Conservation (phyloP, 2,329 filamentous ascomycete genomes). For the Pseudogymnoascus sp. region DNA sequence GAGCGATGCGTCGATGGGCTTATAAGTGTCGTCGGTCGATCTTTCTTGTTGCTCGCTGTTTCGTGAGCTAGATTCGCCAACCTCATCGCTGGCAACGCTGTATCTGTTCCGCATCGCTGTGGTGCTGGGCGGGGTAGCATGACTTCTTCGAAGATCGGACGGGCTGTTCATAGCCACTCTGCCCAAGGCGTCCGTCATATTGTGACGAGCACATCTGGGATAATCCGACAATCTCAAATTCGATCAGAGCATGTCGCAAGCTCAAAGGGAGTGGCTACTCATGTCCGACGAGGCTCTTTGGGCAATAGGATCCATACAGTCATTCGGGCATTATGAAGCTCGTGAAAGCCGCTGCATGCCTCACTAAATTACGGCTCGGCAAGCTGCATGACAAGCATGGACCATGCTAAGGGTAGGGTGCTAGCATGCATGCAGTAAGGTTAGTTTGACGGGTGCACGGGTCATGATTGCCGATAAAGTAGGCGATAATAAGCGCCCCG, state of each 20-base stretch:
- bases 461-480: background rate
- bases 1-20: background rate
- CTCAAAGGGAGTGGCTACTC: background rate
- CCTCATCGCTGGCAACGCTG: background rate
- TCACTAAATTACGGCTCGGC: conserved; percentile 1
- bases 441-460: conserved; percentile 4
- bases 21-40: background rate
- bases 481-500: background rate
- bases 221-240: background rate
- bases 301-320: background rate
- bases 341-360: background rate
- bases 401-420: background rate
- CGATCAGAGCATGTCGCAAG: background rate
- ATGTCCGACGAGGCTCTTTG: background rate
- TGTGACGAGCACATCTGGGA: conserved; percentile 2
- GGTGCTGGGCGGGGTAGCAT: background rate
- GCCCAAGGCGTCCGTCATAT: conserved; percentile 1
- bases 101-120: background rate
- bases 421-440: background rate
- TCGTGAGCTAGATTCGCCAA: background rate
- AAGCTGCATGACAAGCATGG: conserved; percentile 1
- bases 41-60: background rate
- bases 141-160: conserved; percentile 4
- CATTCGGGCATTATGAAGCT: background rate
- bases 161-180: conserved; percentile 5